Conservation (phyloP, 352 stramenopile genomes). For the Aphanomyces stellatus region DNA sequence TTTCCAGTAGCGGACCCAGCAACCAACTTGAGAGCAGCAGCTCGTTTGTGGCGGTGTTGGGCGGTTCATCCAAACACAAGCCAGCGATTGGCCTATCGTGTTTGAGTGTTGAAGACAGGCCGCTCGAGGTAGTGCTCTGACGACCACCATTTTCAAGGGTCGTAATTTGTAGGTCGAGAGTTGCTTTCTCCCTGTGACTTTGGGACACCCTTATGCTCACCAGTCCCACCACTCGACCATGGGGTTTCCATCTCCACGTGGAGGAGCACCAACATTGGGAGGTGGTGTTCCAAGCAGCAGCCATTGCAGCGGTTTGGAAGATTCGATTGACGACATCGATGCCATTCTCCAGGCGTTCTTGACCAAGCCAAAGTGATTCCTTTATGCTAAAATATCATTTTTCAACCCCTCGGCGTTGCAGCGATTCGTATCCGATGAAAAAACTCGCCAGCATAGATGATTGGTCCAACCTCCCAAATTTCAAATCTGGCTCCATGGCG, state of each 20-base stretch:
- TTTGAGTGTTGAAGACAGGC: too few relatives aligned
- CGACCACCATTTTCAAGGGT: not conserved
- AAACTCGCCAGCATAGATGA: too few relatives aligned
- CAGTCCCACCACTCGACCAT: not conserved
- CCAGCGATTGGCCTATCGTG: too few relatives aligned
- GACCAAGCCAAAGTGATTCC: conserved; percentile 1
- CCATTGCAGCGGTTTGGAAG: conserved; percentile 8
- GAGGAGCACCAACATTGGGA: too few relatives aligned
- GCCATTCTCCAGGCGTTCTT: conserved; percentile 13
- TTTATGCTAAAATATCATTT: too few relatives aligned
- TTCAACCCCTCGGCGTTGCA: too few relatives aligned
- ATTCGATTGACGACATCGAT: conserved; percentile 19
- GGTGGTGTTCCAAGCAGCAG: too few relatives aligned
- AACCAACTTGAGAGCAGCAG: conserved; percentile 19
- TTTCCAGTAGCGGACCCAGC: not conserved
- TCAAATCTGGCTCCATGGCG: too few relatives aligned
- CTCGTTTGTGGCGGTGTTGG: conserved; percentile 8
- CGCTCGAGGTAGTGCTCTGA: not conserved
- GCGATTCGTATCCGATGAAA: too few relatives aligned
- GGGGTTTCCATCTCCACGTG: not conserved
- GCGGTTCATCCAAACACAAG: too few relatives aligned
- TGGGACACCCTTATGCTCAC: not conserved
- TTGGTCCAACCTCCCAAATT: too few relatives aligned
- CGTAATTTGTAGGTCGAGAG: conserved; percentile 2
- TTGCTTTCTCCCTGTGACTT: not conserved